Evolutionary conservation across 305 asterid species (phyloP).

Genomic region (Fraxinus floribunda): DNA sequence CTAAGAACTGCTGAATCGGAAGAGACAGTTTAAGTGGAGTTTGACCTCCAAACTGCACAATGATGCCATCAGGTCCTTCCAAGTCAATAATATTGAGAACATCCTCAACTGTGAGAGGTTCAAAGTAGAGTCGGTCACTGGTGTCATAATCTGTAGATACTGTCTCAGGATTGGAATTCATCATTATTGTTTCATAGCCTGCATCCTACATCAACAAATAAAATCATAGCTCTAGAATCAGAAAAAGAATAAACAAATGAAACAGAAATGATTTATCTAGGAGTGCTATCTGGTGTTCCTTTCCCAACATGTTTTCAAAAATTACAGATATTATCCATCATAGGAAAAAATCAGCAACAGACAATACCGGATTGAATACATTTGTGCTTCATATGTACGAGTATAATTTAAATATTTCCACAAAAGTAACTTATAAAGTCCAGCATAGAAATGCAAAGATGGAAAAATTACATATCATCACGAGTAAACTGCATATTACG

Average conservation of each 20-base stretch:
- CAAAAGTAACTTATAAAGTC: neutral
- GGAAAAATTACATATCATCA: neutral
- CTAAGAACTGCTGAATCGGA: constrained; percentile 75
- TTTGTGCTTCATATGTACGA: neutral
- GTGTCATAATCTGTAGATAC: constrained; percentile 96
- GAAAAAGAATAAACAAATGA: neutral
- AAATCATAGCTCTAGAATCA: neutral
- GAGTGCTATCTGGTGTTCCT: neutral
- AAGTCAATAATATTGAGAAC: constrained; percentile 84
- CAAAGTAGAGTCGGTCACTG: constrained; percentile 92
- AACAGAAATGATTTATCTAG: constrained; percentile 15
- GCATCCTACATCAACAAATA: constrained; percentile 55
- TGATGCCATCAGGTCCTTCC: constrained; percentile 95
- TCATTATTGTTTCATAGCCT: constrained; percentile 92
- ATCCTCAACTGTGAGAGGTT: constrained; percentile 92
- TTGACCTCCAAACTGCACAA: constrained; percentile 97
- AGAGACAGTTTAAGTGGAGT: constrained; percentile 88
- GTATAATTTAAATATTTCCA: neutral
- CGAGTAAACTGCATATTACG: neutral
- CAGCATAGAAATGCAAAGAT: neutral
- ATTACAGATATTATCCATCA: neutral
- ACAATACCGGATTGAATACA: neutral
- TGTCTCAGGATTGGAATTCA: constrained; percentile 97
- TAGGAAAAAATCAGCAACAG: neutral
- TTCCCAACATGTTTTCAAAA: neutral